A percentile compares a stretch with the other conserved stretches of the same genome.
phyloP scores from a whole-genome alignment of 139 green algal genomes.

The Tetradesmus obliquus region DNA sequence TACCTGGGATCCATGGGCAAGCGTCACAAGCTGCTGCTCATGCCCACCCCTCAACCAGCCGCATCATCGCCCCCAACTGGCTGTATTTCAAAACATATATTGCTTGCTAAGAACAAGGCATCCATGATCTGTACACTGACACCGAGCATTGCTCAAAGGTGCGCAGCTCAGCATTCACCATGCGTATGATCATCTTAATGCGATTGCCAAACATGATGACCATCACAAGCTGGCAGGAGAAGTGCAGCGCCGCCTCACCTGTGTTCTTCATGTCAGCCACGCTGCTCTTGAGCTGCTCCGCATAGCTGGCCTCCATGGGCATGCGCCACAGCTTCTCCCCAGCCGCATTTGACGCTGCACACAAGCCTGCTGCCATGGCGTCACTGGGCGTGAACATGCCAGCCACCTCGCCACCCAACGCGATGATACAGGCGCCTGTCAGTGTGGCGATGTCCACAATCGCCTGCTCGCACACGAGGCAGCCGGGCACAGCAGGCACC shows the following conservation, averaged over 20 bases:
- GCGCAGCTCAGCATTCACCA: no score
- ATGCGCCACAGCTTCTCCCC: slow-evolving; percentile 89
- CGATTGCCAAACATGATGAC: background rate
- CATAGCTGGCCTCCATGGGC: slow-evolving; percentile 93
- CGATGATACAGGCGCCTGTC: slow-evolving; percentile 96
- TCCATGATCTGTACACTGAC: no score
- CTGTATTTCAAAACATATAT: no score
- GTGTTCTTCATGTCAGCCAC: slow-evolving; percentile 95
- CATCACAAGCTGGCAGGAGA: background rate
- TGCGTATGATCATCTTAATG: background rate
- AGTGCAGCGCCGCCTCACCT: slow-evolving; percentile 37
- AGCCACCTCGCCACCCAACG: slow-evolving; percentile 85
- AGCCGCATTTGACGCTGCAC: slow-evolving; percentile 53
- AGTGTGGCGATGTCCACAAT: slow-evolving; percentile 97
- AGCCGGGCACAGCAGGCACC: background rate
- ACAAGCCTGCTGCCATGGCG: slow-evolving; percentile 62
- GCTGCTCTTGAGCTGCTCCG: slow-evolving; percentile 74
- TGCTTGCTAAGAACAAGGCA: no score
- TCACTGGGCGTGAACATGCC: slow-evolving; percentile 87
- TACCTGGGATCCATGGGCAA: no score
- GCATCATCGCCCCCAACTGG: no score
- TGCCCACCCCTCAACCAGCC: no score
- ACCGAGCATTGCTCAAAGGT: no score
- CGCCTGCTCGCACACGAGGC: slow-evolving; percentile 31
- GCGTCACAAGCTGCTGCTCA: no score